Evolutionary conservation across 2,329 filamentous ascomycete genomes (phyloP), one percentile per base, ranked within the genome.

Genomic region (Neopestalotiopsis rosae): DNA sequence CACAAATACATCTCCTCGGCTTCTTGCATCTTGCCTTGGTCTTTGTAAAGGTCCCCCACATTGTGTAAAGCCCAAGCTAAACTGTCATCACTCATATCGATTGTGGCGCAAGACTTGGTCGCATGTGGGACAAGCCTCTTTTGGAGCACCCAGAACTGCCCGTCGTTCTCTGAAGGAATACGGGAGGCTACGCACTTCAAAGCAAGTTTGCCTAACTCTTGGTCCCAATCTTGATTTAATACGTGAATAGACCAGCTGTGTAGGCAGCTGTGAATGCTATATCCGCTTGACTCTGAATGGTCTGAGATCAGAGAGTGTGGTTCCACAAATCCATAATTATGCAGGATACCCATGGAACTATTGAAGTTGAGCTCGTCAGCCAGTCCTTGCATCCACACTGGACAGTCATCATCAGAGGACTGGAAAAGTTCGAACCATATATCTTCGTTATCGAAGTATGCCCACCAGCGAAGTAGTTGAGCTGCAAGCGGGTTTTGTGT

Each of bases 201-300:
- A 12, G 72, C 65, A 40, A 70, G 5, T n/a, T 42, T 69, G 13
- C 63, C 68, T 20, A 73, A 59, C 42, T 42, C 28, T 17, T 65
- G 9, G 67, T 74, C 70, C 67, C 63, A 67, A 30, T 28, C 52
- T 68, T 71, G 58, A 28, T 73, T 74, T 2, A 73, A 61, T 40
- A 72, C 65, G 42, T 71, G 66, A 20, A 71, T 67, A 38, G 63
- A 69, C 71, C 69, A 74, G 20, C 61, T 69, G 57, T 74, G 77
- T 63, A 80, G 73, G 70, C 74, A 78, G 68, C 75, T 71, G 68
- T 79, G 76, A 67, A 79, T 72, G 14, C 61, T 69, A 52, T 69
- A 70, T 30, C 64, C 65, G 13, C n/a, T 49, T 56, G 58, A 65
- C 32, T 45, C 52, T 28, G 45, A 28, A 40, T 6, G 5, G 40